Evolutionary conservation across 257 asterid species (phyloP).

Genomic region (Gardenia jasminoides): DNA sequence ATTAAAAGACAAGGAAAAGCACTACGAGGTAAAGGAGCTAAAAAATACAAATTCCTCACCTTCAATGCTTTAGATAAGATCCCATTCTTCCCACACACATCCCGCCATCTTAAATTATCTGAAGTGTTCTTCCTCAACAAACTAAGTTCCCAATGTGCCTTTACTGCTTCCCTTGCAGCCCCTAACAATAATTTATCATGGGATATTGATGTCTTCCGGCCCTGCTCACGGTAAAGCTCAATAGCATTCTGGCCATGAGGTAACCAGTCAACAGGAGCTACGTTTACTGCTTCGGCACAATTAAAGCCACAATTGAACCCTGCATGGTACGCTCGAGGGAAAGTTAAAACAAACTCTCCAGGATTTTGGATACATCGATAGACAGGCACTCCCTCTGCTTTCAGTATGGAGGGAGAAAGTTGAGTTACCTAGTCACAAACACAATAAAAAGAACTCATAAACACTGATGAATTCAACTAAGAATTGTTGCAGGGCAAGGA

Average conservation of each 20-base stretch:
- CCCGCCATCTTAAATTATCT: constrained; percentile 80
- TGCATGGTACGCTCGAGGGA: constrained; percentile 99
- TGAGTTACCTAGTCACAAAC: constrained; percentile 74
- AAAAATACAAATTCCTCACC: constrained; percentile 39
- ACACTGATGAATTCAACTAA: too few relatives aligned
- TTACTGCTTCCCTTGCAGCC: constrained; percentile 96
- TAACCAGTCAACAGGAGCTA: constrained; percentile 99
- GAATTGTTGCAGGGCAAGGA: background rate
- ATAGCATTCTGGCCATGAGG: constrained; percentile 96
- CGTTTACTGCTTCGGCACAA: constrained; percentile 99
- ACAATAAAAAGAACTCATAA: background rate
- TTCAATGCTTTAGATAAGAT: constrained; percentile 70
- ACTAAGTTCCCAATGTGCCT: constrained; percentile 92
- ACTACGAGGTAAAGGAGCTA: background rate
- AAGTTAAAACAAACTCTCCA: constrained; percentile 93
- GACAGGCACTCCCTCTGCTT: constrained; percentile 82
- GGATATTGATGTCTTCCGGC: constrained; percentile 83
- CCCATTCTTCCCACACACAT: constrained; percentile 93
- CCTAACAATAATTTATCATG: constrained; percentile 96
- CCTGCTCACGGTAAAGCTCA: constrained; percentile 81
- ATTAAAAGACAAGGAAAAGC: background rate
- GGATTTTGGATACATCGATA: constrained; percentile 90
- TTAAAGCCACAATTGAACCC: constrained; percentile 95
- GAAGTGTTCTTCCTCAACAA: constrained; percentile 68
- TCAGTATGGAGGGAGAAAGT: constrained; percentile 84